Percentiles rank a stretch among this genome's conserved stretches.
phyloP scores from a whole-genome alignment of 2,329 filamentous ascomycete genomes.

The Pseudonectria foliicola region DNA sequence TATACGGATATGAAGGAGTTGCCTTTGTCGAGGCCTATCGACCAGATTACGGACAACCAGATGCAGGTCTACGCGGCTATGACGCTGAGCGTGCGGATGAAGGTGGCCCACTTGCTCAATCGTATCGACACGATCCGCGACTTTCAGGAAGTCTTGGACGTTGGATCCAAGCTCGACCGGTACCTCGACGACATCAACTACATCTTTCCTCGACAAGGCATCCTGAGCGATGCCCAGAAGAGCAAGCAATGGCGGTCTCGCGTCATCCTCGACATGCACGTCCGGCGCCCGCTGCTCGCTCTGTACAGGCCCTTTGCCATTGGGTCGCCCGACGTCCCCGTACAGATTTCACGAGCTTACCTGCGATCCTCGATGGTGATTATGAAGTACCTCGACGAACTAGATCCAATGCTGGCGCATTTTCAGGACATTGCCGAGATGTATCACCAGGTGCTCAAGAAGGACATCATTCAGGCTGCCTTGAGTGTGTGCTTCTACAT shows the following conservation, averaged over 20 bases:
- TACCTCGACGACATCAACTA: conserved; percentile 49
- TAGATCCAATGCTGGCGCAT: conserved; percentile 40
- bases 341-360: conserved; percentile 45
- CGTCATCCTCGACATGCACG: conserved; percentile 47
- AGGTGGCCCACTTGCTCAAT: conserved; percentile 42
- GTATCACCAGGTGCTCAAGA: conserved; percentile 45
- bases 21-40: conserved; percentile 42
- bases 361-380: conserved; percentile 48
- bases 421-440: conserved; percentile 44
- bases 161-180: conserved; percentile 46
- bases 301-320: conserved; percentile 50
- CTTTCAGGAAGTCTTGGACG: conserved; percentile 45
- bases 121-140: conserved; percentile 46
- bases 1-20: conserved; percentile 41
- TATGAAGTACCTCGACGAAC: conserved; percentile 47
- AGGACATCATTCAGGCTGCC: conserved; percentile 48
- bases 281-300: conserved; percentile 43
- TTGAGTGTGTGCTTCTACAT: conserved; percentile 51
- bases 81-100: conserved; percentile 42
- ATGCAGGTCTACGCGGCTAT: conserved; percentile 47
- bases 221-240: conserved; percentile 35
- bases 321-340: conserved; percentile 41
- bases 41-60: conserved; percentile 45
- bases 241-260: conserved; percentile 46
- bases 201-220: conserved; percentile 40